phyloP scores from a whole-genome alignment of 2,329 filamentous ascomycete genomes.

The Cladosporium velox region DNA sequence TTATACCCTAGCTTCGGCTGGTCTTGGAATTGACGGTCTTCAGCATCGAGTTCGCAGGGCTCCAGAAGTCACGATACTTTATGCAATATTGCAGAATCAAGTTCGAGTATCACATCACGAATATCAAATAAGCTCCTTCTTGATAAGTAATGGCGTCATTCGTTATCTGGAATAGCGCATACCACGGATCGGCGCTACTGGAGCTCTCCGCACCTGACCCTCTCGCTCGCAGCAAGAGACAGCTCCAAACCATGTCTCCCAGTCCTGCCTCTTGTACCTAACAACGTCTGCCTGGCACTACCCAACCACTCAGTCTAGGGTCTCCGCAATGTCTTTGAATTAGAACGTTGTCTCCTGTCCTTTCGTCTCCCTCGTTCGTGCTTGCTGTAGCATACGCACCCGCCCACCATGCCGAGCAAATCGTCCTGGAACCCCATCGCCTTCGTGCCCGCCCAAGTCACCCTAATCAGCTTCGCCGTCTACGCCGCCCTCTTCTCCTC shows the following conservation, averaged over 20 bases:
- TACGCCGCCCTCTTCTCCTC: constrained; percentile 76
- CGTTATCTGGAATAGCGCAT: background rate
- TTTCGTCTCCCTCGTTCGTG: background rate
- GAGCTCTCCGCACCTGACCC: background rate
- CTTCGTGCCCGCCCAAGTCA: constrained; percentile 80
- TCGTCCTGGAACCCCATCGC: constrained; percentile 55
- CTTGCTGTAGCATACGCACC: background rate
- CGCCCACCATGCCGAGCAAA: constrained; percentile 18
- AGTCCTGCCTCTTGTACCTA: background rate
- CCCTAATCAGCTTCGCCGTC: constrained; percentile 71
- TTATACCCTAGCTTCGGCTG: background rate
- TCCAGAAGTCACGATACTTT: background rate
- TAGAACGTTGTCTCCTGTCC: background rate
- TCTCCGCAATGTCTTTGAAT: background rate
- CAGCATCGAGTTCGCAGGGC: background rate
- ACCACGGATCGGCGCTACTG: background rate
- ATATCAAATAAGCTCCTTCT: background rate
- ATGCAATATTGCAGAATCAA: background rate
- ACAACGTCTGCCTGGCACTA: background rate
- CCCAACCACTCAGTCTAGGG: background rate
- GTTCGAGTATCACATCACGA: background rate
- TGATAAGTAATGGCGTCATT: constrained; percentile 1
- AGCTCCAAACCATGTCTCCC: background rate
- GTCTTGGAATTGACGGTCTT: background rate
- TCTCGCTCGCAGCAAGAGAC: background rate